A percentile compares a stretch with the other conserved stretches of the same genome.
phyloP scores from a whole-genome alignment of 768 basidiomycete species.

The Phanerochaete sordida region DNA sequence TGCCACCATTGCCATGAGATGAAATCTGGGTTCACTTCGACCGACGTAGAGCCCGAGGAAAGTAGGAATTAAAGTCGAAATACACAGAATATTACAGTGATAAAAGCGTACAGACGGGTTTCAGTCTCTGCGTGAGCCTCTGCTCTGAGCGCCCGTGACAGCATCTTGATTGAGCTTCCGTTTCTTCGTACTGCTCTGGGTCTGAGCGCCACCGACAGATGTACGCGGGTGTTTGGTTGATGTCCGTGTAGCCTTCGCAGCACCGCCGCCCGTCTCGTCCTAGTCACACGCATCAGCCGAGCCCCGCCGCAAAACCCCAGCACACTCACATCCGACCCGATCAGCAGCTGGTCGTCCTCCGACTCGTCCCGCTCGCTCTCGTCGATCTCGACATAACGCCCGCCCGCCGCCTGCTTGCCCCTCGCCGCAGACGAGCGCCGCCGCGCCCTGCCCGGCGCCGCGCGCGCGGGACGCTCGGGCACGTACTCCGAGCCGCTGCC shows the following conservation, averaged over 20 bases:
- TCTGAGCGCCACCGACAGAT: neutral
- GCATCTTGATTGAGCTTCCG: constrained; percentile 14
- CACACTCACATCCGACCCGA: constrained; percentile 50
- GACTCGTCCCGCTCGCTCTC: constrained; percentile 15
- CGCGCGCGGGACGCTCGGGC: neutral
- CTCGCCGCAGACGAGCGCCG: constrained; percentile 15
- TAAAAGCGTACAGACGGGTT: neutral
- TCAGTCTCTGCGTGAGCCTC: neutral
- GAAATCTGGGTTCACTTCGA: too few relatives aligned
- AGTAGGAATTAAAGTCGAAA: neutral
- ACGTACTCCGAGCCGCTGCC: constrained; percentile 19
- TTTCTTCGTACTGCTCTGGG: constrained; percentile 13
- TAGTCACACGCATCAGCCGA: neutral
- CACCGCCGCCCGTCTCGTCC: too few relatives aligned
- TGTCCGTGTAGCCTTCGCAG: neutral
- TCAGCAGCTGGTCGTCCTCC: constrained; percentile 51
- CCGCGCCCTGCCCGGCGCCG: neutral
- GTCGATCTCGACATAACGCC: constrained; percentile 14
- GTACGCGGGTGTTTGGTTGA: neutral
- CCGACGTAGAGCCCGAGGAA: too few relatives aligned
- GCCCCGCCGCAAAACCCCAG: neutral
- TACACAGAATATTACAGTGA: neutral
- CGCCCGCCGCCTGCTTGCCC: constrained; percentile 1
- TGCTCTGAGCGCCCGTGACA: neutral
- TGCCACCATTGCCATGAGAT: too few relatives aligned